Base-by-base conservation (phyloP, 2,329 filamentous ascomycete species). In the Coniosporium tulheliwenetii region DNA sequence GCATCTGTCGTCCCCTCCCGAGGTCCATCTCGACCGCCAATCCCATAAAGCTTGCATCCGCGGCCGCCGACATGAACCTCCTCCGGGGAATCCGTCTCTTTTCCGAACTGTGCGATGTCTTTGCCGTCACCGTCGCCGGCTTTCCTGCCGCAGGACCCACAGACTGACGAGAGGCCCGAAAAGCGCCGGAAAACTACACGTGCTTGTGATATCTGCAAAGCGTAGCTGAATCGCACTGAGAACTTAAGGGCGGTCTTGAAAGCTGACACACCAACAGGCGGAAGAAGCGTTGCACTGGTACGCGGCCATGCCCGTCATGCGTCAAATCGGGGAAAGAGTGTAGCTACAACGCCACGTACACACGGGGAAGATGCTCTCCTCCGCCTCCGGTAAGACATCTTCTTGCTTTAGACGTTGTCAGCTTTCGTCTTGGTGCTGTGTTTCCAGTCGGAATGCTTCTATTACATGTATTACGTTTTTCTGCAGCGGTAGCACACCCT, bases 301-400 rank as follows among this genome's bases (percentile, higher is more conserved):
- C 54, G 14, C 50, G 58, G 30, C 64, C 63, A 2, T 67, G 64
- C 41, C 45, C 48, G 9, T 48, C 59, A 1, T 66, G 63, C 44
- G 47, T 46, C 31, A 44, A 46, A 30, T 50, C 53, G 13, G 52
- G 49, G 19, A 46, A 49, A 5, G 45, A 46, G 10, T 73, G 70
- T 52, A 65, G 66, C 13, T 73, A 68, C 46, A 63, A 64, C 16
- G 67, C 69, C 14, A 58, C 61, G 0, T 73, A 73, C 47, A 65
- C 61, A 26, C 19, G 19, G 13, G 55, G 69, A 55, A 65, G 45
- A 43, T 64, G 30, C 64, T 66, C 7, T 57, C 60, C 29, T 54
- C 67, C 32, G 48, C 59, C 41, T 50, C 59, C 13, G 53, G 57
- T 41, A 53, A 58, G 37, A 45, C 16, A 16, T 42, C 16, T 34